Evolutionary conservation across 306 rosid species (phyloP).

Genomic region (Dryas alaskensis): DNA sequence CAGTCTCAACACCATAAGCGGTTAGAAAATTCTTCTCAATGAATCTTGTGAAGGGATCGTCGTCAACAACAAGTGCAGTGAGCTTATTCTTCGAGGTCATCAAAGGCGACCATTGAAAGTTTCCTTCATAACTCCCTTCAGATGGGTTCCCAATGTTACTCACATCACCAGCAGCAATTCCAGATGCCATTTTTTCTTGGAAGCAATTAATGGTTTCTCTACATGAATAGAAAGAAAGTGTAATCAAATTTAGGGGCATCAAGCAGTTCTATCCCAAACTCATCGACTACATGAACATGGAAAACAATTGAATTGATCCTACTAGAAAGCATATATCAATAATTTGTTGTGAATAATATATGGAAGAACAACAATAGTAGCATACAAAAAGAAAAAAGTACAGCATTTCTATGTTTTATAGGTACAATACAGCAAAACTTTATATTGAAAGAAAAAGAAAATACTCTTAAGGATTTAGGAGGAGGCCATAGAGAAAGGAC

Average conservation of each 20-base stretch:
- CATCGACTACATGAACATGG: too few species aligned
- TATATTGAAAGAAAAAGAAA: not conserved
- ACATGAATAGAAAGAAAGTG: not conserved
- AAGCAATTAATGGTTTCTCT: not conserved
- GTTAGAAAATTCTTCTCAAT: not conserved
- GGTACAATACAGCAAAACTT: not conserved
- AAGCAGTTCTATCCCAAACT: not conserved
- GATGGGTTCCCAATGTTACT: too few species aligned
- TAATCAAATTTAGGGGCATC: not conserved
- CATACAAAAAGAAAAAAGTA: too few species aligned
- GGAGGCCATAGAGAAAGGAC: too few species aligned
- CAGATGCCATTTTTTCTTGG: not conserved
- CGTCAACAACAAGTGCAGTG: conserved; percentile 26
- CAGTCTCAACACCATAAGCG: conserved; percentile 5
- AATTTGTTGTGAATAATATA: too few species aligned
- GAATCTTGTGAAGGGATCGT: not conserved
- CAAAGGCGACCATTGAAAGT: not conserved
- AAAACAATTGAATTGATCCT: not conserved
- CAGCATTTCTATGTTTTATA: not conserved
- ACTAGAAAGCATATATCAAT: too few species aligned
- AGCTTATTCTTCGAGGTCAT: conserved; percentile 21
- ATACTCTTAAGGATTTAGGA: not conserved
- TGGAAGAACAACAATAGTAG: too few species aligned
- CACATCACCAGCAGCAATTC: not conserved
- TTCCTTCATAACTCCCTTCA: too few species aligned